Percentiles rank a stretch among this genome's conserved stretches.
These are phyloP conservation scores for Termitomyces sp. DNA, from an alignment of 768 basidiomycete genomes.

Conservation along the genomic window DNA sequence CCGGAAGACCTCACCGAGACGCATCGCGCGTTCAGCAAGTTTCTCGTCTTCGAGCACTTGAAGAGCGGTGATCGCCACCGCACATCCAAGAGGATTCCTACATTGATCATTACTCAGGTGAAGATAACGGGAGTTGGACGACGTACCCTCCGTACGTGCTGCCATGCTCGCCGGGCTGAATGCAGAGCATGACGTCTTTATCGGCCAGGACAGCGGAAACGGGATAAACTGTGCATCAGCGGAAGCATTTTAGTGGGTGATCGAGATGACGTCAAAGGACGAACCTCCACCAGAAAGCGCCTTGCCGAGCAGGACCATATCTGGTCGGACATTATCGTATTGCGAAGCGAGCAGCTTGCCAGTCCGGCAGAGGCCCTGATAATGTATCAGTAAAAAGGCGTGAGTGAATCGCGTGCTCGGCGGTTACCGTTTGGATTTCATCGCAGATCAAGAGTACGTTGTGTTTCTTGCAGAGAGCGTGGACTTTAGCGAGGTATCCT, in stretches of 20 bases:
- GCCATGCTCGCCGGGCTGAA: slow-evolving; percentile 93
- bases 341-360: slow-evolving; percentile 92
- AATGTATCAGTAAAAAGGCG: neutral
- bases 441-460: slow-evolving; percentile 97
- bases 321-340: slow-evolving; percentile 83
- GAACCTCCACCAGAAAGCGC: slow-evolving; percentile 91
- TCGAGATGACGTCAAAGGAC: slow-evolving; percentile 17
- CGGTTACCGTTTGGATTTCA: slow-evolving; percentile 88
- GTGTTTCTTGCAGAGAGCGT: slow-evolving; percentile 84
- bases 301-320: slow-evolving; percentile 91
- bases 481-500: slow-evolving; percentile 77
- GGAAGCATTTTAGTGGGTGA: neutral
- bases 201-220: slow-evolving; percentile 93
- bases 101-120: neutral
- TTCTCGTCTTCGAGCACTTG: slow-evolving; percentile 87
- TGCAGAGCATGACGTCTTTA: slow-evolving; percentile 90
- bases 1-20: slow-evolving; percentile 81
- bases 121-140: neutral
- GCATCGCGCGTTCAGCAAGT: slow-evolving; percentile 73
- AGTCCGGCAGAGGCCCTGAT: slow-evolving; percentile 82
- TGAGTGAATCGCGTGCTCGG: neutral
- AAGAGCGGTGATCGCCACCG: slow-evolving; percentile 91
- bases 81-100: slow-evolving; percentile 92
- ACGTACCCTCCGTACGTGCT: slow-evolving; percentile 91
- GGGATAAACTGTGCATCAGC: slow-evolving; percentile 71